Evolutionary conservation across 805 yeast genomes (phyloP), one percentile per base, ranked within the genome.

Genomic region (Millerozyma miso): DNA sequence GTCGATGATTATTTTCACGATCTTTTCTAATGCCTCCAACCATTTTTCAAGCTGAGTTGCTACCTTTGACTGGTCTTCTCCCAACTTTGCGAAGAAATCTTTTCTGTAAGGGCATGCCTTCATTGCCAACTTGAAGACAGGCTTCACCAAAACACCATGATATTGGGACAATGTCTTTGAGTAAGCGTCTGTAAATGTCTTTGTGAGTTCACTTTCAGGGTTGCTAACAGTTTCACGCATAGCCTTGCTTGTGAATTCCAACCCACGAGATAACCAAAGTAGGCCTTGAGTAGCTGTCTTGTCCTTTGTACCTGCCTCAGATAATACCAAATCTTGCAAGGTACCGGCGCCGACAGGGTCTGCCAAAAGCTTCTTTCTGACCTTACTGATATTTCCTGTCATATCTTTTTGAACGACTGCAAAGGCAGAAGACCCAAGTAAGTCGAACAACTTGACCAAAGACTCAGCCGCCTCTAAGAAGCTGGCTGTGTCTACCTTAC

Each of bases 81-180:
- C 96, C 54, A 88, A 76, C 70, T 88, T 88, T 46, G 64, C 82
- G 57, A 87, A 88, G 60, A 88, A 86, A 58, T 81, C 95, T 61
- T 79, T 80, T 71, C 96, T 80, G 67, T 87, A 89, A 10, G 97
- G 97, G 65, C 95, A 87, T 1, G 96, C 95, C 65, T 85, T 86
- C 96, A 88, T 89, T 38, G 97, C 97, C 61, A 89, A 74, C 68
- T 87, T 87, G 78, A 88, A 88, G 41, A 89, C 80, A 19, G 96
- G 96, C 58, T 83, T 85, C 48, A 88, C 74, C 56, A 88, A 71
- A 76, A 88, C 79, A 41, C 83, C 81, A 69, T 88, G 97, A 67
- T 80, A 83, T 64, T 88, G 81, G 46, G 84, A 76, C 60, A 88
- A 76, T 4, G 96, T 88, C 67, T 83, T 85, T 48, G 74, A 58